Percentiles rank a stretch among this genome's conserved stretches.
phyloP scores from a whole-genome alignment of 2,329 filamentous ascomycete species.

The Sordariomycetes sp. region DNA sequence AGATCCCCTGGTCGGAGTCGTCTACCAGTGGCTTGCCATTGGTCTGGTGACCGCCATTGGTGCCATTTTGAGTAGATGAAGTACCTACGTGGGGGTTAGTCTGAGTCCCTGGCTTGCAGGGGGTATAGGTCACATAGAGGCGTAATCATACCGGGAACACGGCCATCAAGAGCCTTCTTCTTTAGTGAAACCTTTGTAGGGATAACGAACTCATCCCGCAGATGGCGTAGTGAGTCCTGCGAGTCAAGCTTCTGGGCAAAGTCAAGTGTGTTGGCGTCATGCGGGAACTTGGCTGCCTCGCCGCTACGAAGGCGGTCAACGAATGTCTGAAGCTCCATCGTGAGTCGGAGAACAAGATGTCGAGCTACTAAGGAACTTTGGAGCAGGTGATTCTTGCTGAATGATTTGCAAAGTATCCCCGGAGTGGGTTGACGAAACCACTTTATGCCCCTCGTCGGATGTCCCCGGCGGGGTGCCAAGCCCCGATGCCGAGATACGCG shows the following conservation, averaged over 20 bases:
- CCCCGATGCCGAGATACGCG: too few species aligned
- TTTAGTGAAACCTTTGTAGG: constrained; percentile 31
- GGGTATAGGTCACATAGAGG: constrained; percentile 25
- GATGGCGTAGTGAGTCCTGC: constrained; percentile 36
- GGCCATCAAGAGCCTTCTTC: constrained; percentile 13
- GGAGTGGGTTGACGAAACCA: neutral
- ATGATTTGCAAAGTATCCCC: neutral
- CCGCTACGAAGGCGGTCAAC: constrained; percentile 23
- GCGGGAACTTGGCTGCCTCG: neutral
- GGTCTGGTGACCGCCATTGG: neutral
- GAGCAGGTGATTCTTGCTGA: neutral
- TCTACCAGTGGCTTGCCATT: neutral
- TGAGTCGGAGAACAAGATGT: constrained; percentile 2
- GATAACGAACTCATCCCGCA: constrained; percentile 57
- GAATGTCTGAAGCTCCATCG: constrained; percentile 24
- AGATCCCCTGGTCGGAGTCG: constrained; percentile 34
- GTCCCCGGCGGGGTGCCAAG: neutral
- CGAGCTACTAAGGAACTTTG: neutral
- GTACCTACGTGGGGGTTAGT: neutral
- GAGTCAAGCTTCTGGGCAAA: constrained; percentile 28
- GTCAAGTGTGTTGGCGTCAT: neutral
- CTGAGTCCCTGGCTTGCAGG: constrained; percentile 9
- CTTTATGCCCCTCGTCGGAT: neutral
- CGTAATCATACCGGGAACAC: constrained; percentile 8
- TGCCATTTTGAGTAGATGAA: neutral